Conservation (phyloP, 148 eudicot species). For the Talinum fruticosum region DNA sequence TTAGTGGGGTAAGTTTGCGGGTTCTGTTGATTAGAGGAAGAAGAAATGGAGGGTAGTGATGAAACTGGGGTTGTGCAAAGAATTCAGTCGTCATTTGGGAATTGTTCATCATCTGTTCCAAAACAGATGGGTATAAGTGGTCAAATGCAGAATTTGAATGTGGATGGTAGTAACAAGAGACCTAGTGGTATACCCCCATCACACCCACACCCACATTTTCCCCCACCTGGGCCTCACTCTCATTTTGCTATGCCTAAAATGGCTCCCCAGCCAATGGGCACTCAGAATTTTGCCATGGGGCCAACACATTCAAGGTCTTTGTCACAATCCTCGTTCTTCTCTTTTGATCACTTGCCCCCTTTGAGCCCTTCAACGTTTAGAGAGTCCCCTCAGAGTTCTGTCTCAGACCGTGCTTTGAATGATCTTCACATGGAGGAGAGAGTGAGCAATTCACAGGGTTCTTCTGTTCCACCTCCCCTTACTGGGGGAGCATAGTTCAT, state of each 20-base stretch:
- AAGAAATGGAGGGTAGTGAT: conserved; percentile 33
- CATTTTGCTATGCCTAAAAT: conserved; percentile 9
- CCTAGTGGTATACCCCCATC: conserved; percentile 37
- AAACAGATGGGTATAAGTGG: conserved; percentile 20
- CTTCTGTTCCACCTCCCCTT: too few species aligned
- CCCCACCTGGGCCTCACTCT: background rate
- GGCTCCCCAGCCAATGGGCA: conserved; percentile 17
- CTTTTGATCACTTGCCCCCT: conserved; percentile 44
- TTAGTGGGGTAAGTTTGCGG: background rate
- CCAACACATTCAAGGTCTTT: conserved; percentile 36
- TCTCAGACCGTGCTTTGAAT: conserved; percentile 8
- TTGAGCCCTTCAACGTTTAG: conserved; percentile 30
- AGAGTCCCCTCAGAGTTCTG: conserved; percentile 14
- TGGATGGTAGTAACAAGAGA: conserved; percentile 18
- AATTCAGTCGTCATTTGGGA: conserved; percentile 29
- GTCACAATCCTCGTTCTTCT: conserved; percentile 40
- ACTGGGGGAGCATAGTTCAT: background rate
- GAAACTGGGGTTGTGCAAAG: conserved; percentile 33
- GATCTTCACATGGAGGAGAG: conserved; percentile 18
- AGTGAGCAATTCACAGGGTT: background rate
- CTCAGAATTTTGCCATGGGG: conserved; percentile 16
- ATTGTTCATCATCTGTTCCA: conserved; percentile 30
- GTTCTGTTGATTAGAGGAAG: background rate
- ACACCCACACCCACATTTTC: conserved; percentile 29
- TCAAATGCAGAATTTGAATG: conserved; percentile 36